These are phyloP conservation scores for Pelargonium australe DNA, from an alignment of 441 rosid genomes.

Conservation along the genomic window DNA sequence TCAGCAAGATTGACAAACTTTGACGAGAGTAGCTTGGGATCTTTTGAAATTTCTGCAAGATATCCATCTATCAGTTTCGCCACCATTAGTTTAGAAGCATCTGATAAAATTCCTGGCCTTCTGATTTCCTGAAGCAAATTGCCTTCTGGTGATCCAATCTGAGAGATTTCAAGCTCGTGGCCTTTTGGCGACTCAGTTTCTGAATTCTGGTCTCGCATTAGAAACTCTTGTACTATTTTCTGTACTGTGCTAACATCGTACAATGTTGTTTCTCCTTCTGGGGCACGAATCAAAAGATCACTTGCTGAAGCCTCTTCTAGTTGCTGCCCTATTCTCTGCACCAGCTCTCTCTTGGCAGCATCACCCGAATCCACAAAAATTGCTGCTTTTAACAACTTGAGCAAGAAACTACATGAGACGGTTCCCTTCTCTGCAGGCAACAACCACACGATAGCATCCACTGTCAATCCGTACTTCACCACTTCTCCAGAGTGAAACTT, in stretches of 20 bases:
- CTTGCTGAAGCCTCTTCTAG: slow-evolving; percentile 63
- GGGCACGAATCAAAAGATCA: slow-evolving; percentile 57
- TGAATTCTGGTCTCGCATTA: slow-evolving; percentile 38
- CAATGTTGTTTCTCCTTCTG: slow-evolving; percentile 25
- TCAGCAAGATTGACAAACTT: slow-evolving; percentile 52
- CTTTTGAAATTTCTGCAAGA: slow-evolving; percentile 50
- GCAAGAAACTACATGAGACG: slow-evolving; percentile 72
- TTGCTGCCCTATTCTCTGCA: slow-evolving; percentile 51
- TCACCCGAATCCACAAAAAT: slow-evolving; percentile 56
- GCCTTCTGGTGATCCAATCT: background rate
- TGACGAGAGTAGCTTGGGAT: slow-evolving; percentile 36
- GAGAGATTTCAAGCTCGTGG: background rate
- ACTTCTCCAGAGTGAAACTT: slow-evolving; percentile 40
- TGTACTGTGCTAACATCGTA: slow-evolving; percentile 66
- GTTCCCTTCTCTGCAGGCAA: slow-evolving; percentile 54
- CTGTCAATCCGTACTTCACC: slow-evolving; percentile 44
- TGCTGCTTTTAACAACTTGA: slow-evolving; percentile 69
- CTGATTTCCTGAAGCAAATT: slow-evolving; percentile 13
- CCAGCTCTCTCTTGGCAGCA: slow-evolving; percentile 40
- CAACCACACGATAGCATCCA: slow-evolving; percentile 59
- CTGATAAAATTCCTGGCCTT: slow-evolving; percentile 37
- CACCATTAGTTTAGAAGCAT: slow-evolving; percentile 44
- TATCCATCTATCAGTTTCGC: slow-evolving; percentile 69
- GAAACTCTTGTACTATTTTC: slow-evolving; percentile 41
- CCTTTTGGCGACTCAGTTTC: slow-evolving; percentile 15